Evolutionary conservation across 2,329 filamentous ascomycete species (phyloP).

Genomic region (Pseudocercospora eumusae): DNA sequence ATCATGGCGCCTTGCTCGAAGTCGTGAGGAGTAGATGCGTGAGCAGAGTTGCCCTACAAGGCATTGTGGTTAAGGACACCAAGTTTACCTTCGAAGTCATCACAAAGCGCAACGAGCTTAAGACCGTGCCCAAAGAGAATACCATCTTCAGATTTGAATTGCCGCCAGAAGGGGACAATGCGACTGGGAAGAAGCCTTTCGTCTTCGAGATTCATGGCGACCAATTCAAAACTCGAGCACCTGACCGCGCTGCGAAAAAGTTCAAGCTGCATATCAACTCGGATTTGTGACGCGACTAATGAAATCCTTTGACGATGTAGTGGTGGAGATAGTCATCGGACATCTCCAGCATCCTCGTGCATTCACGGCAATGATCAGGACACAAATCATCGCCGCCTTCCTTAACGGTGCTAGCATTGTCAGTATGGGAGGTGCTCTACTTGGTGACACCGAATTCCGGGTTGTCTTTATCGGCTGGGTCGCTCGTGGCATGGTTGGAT

Average conservation of each 20-base stretch:
- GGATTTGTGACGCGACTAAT: slow-evolving; percentile 61
- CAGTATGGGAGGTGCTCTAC: neutral
- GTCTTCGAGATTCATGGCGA: slow-evolving; percentile 85
- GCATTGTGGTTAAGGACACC: slow-evolving; percentile 86
- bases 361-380: neutral
- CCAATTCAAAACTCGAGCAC: slow-evolving; percentile 78
- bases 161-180: slow-evolving; percentile 62
- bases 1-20: slow-evolving; percentile 81
- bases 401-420: neutral
- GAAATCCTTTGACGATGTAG: neutral
- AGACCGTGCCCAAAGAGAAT: slow-evolving; percentile 84
- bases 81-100: slow-evolving; percentile 85
- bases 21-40: slow-evolving; percentile 81
- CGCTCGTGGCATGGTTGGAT: neutral
- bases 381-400: neutral
- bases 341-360: neutral
- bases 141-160: slow-evolving; percentile 80
- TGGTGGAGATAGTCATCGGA: neutral
- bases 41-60: slow-evolving; percentile 76
- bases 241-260: slow-evolving; percentile 85
- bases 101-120: slow-evolving; percentile 68
- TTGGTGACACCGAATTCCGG: neutral
- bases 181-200: slow-evolving; percentile 55
- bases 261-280: slow-evolving; percentile 82
- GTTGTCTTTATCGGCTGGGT: neutral